phyloP scores from a whole-genome alignment of 2,329 filamentous ascomycete genomes.

The Nemania diffusa region DNA sequence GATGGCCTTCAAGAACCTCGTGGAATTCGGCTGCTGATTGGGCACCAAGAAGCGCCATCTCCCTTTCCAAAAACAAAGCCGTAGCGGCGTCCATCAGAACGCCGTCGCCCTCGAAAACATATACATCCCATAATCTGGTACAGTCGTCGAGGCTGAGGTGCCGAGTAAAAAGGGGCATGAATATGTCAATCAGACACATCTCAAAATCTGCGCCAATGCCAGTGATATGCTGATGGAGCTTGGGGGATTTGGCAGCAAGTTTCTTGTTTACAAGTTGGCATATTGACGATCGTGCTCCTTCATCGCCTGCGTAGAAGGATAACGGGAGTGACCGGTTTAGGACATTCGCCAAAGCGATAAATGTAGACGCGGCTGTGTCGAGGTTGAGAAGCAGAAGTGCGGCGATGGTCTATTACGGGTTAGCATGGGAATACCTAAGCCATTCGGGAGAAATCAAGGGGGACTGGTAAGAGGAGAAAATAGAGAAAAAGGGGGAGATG shows the following conservation, averaged over 20 bases:
- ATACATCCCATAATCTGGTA: slow-evolving; percentile 81
- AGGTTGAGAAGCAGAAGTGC: slow-evolving; percentile 53
- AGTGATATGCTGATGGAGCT: slow-evolving; percentile 72
- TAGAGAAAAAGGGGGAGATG: not conserved
- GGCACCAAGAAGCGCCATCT: slow-evolving; percentile 62
- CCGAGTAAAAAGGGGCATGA: slow-evolving; percentile 72
- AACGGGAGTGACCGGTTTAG: slow-evolving; percentile 52
- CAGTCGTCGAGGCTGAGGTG: slow-evolving; percentile 75
- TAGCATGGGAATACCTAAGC: slow-evolving; percentile 28
- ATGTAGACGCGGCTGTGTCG: slow-evolving; percentile 29
- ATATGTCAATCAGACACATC: slow-evolving; percentile 68
- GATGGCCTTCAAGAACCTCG: slow-evolving; percentile 51
- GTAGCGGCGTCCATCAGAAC: slow-evolving; percentile 77
- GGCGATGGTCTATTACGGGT: slow-evolving; percentile 69
- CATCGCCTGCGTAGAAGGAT: slow-evolving; percentile 78
- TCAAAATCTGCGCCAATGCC: slow-evolving; percentile 60
- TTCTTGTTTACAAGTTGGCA: slow-evolving; percentile 76
- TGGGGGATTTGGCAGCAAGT: slow-evolving; percentile 70
- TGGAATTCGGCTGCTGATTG: slow-evolving; percentile 57
- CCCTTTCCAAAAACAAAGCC: slow-evolving; percentile 68
- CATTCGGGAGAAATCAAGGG: not conserved
- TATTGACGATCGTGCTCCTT: slow-evolving; percentile 73
- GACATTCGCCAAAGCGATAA: slow-evolving; percentile 69
- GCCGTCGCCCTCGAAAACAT: slow-evolving; percentile 82
- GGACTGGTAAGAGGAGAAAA: not conserved